Percentiles rank a stretch among this genome's conserved stretches.
phyloP scores from a whole-genome alignment of 2,329 filamentous ascomycete genomes.

The Aureobasidium sp. region DNA sequence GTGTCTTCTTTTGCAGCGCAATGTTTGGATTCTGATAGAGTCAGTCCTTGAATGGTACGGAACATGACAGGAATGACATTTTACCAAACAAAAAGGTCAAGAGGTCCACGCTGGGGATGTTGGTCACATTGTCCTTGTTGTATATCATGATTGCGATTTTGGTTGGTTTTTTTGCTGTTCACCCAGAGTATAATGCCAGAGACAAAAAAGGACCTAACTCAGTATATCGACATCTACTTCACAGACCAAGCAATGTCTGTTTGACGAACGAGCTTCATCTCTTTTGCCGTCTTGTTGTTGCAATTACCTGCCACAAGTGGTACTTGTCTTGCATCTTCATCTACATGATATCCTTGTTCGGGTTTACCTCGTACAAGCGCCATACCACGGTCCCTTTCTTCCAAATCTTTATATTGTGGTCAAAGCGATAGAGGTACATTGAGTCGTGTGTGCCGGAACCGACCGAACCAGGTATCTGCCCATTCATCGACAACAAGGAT shows the following conservation, averaged over 20 bases:
- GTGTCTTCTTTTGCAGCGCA: slow-evolving; percentile 41
- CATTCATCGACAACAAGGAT: background rate
- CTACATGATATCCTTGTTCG: background rate
- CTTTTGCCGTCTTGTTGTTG: background rate
- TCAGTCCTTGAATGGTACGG: background rate
- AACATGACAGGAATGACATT: background rate
- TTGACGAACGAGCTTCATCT: background rate
- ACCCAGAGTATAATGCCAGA: background rate
- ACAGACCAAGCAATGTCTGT: too few relatives aligned
- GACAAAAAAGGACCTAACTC: background rate
- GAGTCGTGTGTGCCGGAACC: background rate
- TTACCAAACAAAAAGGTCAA: slow-evolving; percentile 38
- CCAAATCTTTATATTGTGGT: background rate
- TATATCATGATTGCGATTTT: background rate
- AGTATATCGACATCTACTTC: background rate
- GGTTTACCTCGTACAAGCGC: background rate
- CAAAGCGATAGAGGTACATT: background rate
- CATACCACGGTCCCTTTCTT: background rate
- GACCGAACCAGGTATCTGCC: background rate
- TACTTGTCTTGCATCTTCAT: background rate
- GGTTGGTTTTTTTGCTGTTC: background rate
- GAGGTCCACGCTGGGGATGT: slow-evolving; percentile 33
- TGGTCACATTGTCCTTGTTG: slow-evolving; percentile 1
- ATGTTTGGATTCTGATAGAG: slow-evolving; percentile 21
- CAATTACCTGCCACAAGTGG: background rate